phyloP scores from a whole-genome alignment of 768 basidiomycete genomes.

The Podaxis sp. region DNA sequence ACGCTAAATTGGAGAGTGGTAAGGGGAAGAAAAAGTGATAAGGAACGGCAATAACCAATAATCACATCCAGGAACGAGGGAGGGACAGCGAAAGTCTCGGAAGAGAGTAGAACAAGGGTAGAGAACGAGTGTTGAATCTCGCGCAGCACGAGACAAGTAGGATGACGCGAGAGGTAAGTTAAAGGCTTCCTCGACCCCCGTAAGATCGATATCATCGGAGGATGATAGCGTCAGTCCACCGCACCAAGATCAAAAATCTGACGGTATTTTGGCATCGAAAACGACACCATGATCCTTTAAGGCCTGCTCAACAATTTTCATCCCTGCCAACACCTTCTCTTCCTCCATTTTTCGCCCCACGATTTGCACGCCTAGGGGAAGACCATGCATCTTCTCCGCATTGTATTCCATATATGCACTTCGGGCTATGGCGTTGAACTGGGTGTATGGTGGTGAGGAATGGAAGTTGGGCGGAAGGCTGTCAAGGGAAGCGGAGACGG shows the following conservation, averaged over 20 bases:
- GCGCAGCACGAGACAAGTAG: not conserved
- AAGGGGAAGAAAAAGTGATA: not conserved
- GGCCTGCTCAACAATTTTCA: slow-evolving; percentile 51
- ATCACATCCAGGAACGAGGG: not conserved
- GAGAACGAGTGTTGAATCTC: not conserved
- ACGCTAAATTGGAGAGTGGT: not conserved
- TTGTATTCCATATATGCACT: slow-evolving; percentile 53
- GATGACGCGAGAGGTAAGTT: not conserved
- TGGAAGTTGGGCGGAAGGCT: slow-evolving; percentile 32
- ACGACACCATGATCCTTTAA: slow-evolving; percentile 19
- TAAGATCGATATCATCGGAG: not conserved
- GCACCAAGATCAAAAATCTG: not conserved
- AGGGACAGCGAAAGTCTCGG: not conserved
- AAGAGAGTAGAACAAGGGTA: not conserved
- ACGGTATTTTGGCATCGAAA: not conserved
- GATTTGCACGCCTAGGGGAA: slow-evolving; percentile 68
- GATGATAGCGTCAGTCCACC: not conserved
- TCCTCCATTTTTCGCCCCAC: slow-evolving; percentile 64
- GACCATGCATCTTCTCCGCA: slow-evolving; percentile 59
- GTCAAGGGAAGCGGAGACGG: slow-evolving; percentile 41
- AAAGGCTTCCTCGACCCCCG: slow-evolving; percentile 1
- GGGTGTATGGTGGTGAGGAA: slow-evolving; percentile 27
- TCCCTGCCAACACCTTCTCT: slow-evolving; percentile 69
- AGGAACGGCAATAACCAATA: not conserved
- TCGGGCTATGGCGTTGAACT: slow-evolving; percentile 33